Evolutionary conservation across 2,329 filamentous ascomycete species (phyloP).

Genomic region (Botrytis elliptica): DNA sequence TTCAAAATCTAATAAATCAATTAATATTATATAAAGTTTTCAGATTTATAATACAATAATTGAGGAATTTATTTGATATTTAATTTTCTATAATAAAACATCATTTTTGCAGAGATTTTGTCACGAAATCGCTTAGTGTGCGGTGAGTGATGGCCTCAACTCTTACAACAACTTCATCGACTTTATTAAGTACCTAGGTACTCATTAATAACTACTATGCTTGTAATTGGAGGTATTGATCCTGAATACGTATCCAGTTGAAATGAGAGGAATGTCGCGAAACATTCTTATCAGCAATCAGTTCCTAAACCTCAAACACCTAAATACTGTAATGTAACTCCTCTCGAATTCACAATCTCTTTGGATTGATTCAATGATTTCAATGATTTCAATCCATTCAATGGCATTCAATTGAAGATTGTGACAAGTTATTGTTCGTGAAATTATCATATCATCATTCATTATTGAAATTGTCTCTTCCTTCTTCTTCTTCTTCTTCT

Average conservation of each 20-base stretch:
- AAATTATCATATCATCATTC: not conserved
- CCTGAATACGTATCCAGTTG: not conserved
- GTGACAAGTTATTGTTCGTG: not conserved
- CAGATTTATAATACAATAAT: too few relatives aligned
- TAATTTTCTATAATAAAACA: too few relatives aligned
- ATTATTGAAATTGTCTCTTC: not conserved
- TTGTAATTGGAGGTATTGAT: not conserved
- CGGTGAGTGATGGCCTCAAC: too few relatives aligned
- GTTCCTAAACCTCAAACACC: constrained; percentile 7
- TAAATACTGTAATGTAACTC: not conserved
- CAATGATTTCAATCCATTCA: not conserved
- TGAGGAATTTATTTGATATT: too few relatives aligned
- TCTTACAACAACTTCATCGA: not conserved
- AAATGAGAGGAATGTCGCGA: constrained; percentile 13
- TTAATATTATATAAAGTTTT: too few relatives aligned
- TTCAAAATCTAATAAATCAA: too few relatives aligned
- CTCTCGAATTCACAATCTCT: not conserved
- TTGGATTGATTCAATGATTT: not conserved
- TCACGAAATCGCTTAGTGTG: too few relatives aligned
- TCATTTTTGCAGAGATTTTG: too few relatives aligned
- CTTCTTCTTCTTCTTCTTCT: not conserved
- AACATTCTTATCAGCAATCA: constrained; percentile 1
- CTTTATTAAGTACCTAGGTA: not conserved
- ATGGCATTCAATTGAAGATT: not conserved
- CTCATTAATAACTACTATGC: not conserved